Base-by-base conservation (phyloP, 805 yeast species). In the Yueomyces sp. region DNA sequence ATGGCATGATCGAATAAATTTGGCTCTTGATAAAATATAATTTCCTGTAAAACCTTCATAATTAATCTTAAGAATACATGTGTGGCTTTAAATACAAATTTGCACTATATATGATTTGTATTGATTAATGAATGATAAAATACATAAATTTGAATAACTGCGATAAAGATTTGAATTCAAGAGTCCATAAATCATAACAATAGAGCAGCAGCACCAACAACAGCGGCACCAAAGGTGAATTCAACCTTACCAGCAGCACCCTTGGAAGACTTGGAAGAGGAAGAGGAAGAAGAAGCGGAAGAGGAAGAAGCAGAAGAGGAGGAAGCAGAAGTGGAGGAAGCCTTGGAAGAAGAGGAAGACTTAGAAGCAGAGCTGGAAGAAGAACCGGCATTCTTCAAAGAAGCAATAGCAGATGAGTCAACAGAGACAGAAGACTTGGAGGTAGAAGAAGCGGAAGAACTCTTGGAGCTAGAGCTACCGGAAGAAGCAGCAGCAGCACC, bases 151-250 rank as follows among this genome's bases (percentile, higher is more conserved):
- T 19, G 19, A 19, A 19, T 19, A 19, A 19, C 19, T 19, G 19
- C 19, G 19, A 19, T 19, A 19, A 19, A 19, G 19, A 19, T 1
- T 19, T 19, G 19, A 19, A 19, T 19, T 19, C 19, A 19, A 19
- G 19, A 19, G 19, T 19, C 19, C 19, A 19, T 19, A 19, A 19
- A 19, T 50, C 43, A 50, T 43, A 50, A 47, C 40, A 50, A 41
- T 42, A 50, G 40, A 29, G 53, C 53, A 31, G 47, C 49, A 38
- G 49, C 47, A 47, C 52, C 53, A 33, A 50, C 53, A 36, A 50
- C 36, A 33, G 42, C 46, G 36, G 52, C 51, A 46, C 53, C 50
- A 3, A 27, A 27, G 36, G 43, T 39, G 32, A 48, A 43, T 11
- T 48, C 39, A 29, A 42, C 38, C 34, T 30, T 30, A 31, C 33